These are phyloP conservation scores for Bruguiera sexangula DNA, from an alignment of 345 rosid species.

Conservation along the genomic window DNA sequence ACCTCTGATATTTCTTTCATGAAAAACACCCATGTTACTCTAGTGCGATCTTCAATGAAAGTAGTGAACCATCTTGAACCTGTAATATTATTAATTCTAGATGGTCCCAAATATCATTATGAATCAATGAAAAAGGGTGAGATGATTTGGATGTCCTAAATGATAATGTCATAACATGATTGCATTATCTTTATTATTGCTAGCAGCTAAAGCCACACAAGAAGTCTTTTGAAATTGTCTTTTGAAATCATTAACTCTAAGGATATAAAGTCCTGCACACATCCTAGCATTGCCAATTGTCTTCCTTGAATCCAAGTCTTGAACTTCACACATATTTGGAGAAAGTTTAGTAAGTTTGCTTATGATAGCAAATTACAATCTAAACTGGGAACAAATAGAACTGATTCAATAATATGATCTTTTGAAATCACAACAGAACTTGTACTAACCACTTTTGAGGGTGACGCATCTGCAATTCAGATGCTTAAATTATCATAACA, in stretches of 20 bases:
- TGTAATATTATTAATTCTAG: not conserved
- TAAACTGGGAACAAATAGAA: not conserved
- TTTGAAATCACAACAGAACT: not conserved
- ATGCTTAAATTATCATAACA: not conserved
- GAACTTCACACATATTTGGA: not conserved
- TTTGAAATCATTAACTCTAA: too few species aligned
- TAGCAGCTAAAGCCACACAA: too few species aligned
- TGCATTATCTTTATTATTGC: not conserved
- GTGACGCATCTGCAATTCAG: not conserved
- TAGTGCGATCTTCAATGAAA: slow-evolving; percentile 3
- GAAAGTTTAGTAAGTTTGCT: not conserved
- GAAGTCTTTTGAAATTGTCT: too few species aligned
- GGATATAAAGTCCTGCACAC: not conserved
- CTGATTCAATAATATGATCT: not conserved
- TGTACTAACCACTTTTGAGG: not conserved
- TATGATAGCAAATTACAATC: not conserved
- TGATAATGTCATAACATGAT: not conserved
- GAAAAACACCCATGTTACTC: too few species aligned
- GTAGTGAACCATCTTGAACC: not conserved
- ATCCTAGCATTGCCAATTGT: slow-evolving; percentile 1
- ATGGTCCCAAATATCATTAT: slow-evolving; percentile 9
- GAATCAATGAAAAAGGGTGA: not conserved
- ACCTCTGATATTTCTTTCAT: too few species aligned
- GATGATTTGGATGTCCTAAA: not conserved
- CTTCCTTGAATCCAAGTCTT: not conserved